Base-by-base conservation (phyloP, 2,329 filamentous ascomycete genomes). In the Xylariaceae sp. region DNA sequence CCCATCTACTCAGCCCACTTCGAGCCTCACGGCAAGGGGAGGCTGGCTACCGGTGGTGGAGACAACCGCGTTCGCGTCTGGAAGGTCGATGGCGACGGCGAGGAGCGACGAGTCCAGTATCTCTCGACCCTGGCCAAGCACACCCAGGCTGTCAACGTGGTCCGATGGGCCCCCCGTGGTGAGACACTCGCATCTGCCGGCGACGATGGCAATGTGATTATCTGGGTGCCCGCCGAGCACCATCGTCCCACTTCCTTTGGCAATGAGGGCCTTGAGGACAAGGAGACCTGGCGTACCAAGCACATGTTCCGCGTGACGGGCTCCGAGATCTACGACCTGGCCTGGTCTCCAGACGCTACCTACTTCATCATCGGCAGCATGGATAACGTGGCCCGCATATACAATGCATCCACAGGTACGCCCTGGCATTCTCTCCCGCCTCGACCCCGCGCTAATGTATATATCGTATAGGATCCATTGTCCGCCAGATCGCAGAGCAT, bases 291-390 rank as follows among this genome's bases (percentile, higher is more conserved):
- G 92, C 75, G 90, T 42, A 83, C 90, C 42, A 96, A 94, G 64
- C 87, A 94, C 57, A 96, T 96, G 92, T 96, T 89, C 61, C 79
- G 92, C 42, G 94, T 89, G 29, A 86, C 84, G 42, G 90, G 89
- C 22, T 87, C 89, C 9, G 92, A 98, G 59, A 96, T 98, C 47
- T 98, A 98, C 63, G 92, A 98, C 60, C 67, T 98, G 37, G 92
- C 92, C 32, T 98, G 92, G 93, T 96, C 92, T 31, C 93, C 93
- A n/a, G 92, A 98, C 59, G 88, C 85, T 24, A 69, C 80, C 24
- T 92, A 93, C 64, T 94, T 98, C 66, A 95, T 98, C 50, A 95
- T 93, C 16, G 92, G 92, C 24, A 96, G 92, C 64, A 96, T 98
- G 89, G 92, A 98, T 65, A 98, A 98, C 58, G 82, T 96, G 56